Conservation (phyloP, 306 rosid species). For the Vigna mungo region DNA sequence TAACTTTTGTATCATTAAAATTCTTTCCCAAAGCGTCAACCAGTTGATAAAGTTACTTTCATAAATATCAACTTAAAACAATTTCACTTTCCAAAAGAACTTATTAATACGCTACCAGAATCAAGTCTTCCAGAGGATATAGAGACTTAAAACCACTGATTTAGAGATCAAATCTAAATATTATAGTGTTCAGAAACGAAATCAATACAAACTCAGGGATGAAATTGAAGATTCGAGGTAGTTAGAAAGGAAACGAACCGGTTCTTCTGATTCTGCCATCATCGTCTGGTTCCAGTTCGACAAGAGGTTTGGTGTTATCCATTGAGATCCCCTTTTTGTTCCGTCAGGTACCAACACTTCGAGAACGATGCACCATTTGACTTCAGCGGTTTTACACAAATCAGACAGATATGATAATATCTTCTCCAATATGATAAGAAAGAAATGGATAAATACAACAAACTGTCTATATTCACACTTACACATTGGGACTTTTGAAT, state of each 20-base stretch:
- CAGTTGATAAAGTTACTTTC: not conserved
- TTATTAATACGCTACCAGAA: not conserved
- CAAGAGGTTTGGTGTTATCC: slow-evolving; percentile 20
- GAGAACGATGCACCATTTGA: not conserved
- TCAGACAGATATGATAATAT: not conserved
- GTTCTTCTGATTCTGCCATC: slow-evolving; percentile 47
- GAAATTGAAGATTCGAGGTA: not conserved
- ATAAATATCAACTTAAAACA: not conserved
- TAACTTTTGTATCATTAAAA: not conserved
- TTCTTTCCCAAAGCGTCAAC: not conserved
- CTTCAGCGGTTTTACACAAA: not conserved
- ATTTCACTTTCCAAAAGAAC: not conserved
- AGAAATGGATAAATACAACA: not conserved
- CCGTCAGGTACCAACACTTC: not conserved
- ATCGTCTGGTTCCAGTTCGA: slow-evolving; percentile 28
- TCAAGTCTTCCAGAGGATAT: not conserved
- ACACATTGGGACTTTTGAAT: no score
- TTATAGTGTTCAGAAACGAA: not conserved
- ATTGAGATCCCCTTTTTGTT: slow-evolving; percentile 1
- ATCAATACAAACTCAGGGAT: not conserved
- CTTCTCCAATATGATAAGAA: not conserved
- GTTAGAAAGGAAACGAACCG: slow-evolving; percentile 6
- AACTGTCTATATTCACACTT: no score
- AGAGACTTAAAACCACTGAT: not conserved
- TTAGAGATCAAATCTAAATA: not conserved